Evolutionary conservation across 768 basidiomycete species (phyloP).

Genomic region (Trametopsis cervina): DNA sequence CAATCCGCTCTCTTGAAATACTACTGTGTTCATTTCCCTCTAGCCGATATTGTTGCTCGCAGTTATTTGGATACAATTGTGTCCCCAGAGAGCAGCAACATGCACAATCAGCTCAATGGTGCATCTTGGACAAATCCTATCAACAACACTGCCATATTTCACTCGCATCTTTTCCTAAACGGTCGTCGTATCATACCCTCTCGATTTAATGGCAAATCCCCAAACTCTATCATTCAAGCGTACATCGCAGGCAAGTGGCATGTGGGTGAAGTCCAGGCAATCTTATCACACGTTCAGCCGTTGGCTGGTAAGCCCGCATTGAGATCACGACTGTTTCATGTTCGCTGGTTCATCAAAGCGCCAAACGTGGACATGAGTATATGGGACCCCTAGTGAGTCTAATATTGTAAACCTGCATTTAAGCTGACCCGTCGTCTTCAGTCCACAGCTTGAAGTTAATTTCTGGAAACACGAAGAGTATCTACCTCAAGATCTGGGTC

Average conservation of each 20-base stretch:
- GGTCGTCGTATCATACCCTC: neutral
- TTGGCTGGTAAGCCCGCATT: neutral
- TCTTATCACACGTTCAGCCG: neutral
- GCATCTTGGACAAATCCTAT: neutral
- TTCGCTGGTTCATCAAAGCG: slow-evolving; percentile 2
- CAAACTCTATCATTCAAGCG: slow-evolving; percentile 3
- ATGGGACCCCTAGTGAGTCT: slow-evolving; percentile 5
- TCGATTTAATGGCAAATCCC: neutral
- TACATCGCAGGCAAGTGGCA: neutral
- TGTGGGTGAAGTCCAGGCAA: slow-evolving; percentile 5
- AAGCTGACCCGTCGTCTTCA: neutral
- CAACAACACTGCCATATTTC: neutral
- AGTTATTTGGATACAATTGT: neutral
- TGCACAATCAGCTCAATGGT: too few species aligned
- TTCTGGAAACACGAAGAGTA: neutral
- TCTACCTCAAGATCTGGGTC: neutral
- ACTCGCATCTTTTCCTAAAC: neutral
- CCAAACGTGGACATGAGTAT: neutral
- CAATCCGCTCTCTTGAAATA: neutral
- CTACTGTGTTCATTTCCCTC: neutral
- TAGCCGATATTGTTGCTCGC: neutral
- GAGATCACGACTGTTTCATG: neutral
- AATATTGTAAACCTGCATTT: neutral
- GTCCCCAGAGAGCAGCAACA: too few species aligned
- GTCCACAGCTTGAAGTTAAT: slow-evolving; percentile 5